Percentiles rank a stretch among this genome's conserved stretches.
phyloP scores from a whole-genome alignment of 768 basidiomycete species.

The Pholiota conissans region DNA sequence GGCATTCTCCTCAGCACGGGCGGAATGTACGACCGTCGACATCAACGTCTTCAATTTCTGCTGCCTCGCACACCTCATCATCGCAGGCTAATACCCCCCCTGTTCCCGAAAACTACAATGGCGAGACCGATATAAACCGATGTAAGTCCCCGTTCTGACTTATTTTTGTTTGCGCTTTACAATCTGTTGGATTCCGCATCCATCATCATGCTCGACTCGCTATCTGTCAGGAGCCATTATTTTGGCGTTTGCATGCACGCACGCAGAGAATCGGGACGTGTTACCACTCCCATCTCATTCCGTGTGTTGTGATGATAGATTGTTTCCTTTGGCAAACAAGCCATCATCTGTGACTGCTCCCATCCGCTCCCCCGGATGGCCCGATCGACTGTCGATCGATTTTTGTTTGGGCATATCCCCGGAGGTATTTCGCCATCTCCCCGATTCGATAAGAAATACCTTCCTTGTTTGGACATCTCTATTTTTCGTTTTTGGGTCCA shows the following conservation, averaged over 20 bases:
- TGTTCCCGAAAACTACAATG: slow-evolving; percentile 63
- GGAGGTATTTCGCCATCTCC: slow-evolving; percentile 5
- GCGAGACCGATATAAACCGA: slow-evolving; percentile 77
- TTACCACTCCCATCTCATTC: neutral
- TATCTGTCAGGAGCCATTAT: neutral
- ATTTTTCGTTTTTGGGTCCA: neutral
- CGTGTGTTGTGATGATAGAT: slow-evolving; percentile 4
- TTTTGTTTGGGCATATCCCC: slow-evolving; percentile 1
- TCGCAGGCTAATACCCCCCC: slow-evolving; percentile 84
- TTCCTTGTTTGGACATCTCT: neutral
- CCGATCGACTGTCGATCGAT: slow-evolving; percentile 6
- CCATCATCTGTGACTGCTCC: slow-evolving; percentile 3
- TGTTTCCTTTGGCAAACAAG: slow-evolving; percentile 5
- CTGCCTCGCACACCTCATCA: slow-evolving; percentile 73
- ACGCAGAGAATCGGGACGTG: neutral
- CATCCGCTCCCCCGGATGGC: slow-evolving; percentile 5
- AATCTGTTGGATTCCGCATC: neutral
- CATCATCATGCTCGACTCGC: neutral
- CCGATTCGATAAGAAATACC: neutral
- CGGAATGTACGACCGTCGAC: slow-evolving; percentile 62
- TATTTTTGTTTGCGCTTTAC: slow-evolving; percentile 8
- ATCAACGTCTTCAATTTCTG: slow-evolving; percentile 74
- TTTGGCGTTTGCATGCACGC: neutral
- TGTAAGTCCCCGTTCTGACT: slow-evolving; percentile 55
- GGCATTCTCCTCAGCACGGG: neutral